phyloP scores from a whole-genome alignment of 805 yeast genomes.

The Ascoidea asiatica region DNA sequence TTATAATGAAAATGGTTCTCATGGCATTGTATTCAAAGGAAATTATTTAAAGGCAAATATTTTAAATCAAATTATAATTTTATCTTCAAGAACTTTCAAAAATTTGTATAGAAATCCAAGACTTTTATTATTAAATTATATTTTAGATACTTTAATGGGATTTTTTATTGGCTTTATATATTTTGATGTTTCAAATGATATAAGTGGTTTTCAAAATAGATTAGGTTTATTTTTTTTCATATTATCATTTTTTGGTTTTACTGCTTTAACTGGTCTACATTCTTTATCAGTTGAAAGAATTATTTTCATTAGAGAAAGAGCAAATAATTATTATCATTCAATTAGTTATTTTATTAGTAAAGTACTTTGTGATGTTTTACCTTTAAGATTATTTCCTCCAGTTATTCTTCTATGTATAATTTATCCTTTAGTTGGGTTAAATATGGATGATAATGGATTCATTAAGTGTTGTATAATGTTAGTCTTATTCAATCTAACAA shows the following conservation, averaged over 20 bases:
- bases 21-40: constrained; percentile 15
- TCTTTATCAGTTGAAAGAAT: constrained; percentile 81
- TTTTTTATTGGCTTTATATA: constrained; percentile 77
- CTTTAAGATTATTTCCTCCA: constrained; percentile 89
- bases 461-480: constrained; percentile 55
- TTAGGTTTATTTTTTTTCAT: constrained; percentile 87
- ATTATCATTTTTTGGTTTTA: constrained; percentile 85
- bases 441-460: constrained; percentile 64
- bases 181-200: constrained; percentile 73
- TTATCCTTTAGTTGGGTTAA: constrained; percentile 84
- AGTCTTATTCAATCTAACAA: constrained; percentile 74
- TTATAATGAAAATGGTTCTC: neutral
- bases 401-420: constrained; percentile 62
- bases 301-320: constrained; percentile 83
- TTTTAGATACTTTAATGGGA: constrained; percentile 65
- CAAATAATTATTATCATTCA: constrained; percentile 89
- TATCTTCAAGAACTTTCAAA: constrained; percentile 80
- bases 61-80: constrained; percentile 50
- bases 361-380: constrained; percentile 82
- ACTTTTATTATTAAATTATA: constrained; percentile 73
- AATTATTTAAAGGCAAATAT: constrained; percentile 35
- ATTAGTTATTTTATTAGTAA: constrained; percentile 75
- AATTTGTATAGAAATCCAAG: constrained; percentile 88
- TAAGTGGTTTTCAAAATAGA: constrained; percentile 93
- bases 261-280: constrained; percentile 83